Evolutionary conservation across 1,284 basidiomycete species (phyloP), one percentile per base, ranked within the genome.

Genomic region (Cryptococcus sp.): DNA sequence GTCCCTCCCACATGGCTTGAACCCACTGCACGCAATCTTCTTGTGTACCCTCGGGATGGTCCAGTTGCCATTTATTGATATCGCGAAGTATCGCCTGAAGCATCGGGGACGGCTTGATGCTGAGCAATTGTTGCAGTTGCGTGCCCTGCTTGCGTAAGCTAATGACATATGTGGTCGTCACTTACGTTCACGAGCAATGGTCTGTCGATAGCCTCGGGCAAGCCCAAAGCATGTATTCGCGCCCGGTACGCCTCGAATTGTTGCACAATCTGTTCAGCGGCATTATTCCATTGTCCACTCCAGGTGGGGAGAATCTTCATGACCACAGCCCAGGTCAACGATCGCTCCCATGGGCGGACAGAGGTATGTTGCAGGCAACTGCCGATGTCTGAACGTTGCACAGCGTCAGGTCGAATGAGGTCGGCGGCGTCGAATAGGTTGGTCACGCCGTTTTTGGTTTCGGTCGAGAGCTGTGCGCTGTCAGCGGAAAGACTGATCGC

Each of bases 21-120:
- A 97, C 77, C 90, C 90, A 95, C 22, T 71, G 72, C 30, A 82
- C 74, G 70, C 90, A 91, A 8, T 87, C 84, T 5, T 85, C 86
- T 67, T 84, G 84, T 1, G 84, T 84, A 0, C 82, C 83, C 1
- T 81, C 69, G 0, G 92, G 90, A 72, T 92, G 80, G 40, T 85
- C 86, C 13, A 96, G 82, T 72, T 93, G 91, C 90, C 91, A 95
- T 61, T 86, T 84, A 22, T 90, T 73, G 43, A 95, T 82, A 41
- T 82, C 83, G 19, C 82, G 78, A n/a, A 90, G 81, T 19, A 88
- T 82, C 23, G 82, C 76, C 27, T 85, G 83, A 6, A 87, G 85
- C 85, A 90, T 88, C 2, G 84, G 83, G 1, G 91, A 90, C 1
- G 87, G 83, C 61, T 81, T 83, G 3, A 79, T 78, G 10, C 80